A percentile compares a stretch with the other conserved stretches of the same genome.
These are phyloP conservation scores for Pyronema domesticum DNA, from an alignment of 495 filamentous ascomycete genomes.

Conservation along the genomic window DNA sequence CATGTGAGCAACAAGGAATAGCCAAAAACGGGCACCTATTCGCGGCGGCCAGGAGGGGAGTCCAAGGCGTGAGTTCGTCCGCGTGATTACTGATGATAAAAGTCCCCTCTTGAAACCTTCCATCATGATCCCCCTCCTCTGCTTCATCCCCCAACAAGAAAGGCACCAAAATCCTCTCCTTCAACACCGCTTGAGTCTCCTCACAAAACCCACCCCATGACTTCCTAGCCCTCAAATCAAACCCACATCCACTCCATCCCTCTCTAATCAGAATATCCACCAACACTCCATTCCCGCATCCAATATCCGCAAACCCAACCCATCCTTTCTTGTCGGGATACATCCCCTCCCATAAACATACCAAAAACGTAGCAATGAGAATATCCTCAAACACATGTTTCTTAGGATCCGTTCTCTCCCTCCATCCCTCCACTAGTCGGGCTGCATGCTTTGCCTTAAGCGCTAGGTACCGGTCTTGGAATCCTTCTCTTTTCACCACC, in stretches of 20 bases:
- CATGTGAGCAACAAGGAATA: constrained; percentile 89
- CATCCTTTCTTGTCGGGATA: constrained; percentile 41
- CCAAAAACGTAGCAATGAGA: constrained; percentile 77
- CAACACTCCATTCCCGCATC: constrained; percentile 89
- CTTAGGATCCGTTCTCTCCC: constrained; percentile 64
- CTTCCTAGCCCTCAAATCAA: constrained; percentile 68
- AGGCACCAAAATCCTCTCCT: constrained; percentile 61
- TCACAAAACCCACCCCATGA: constrained; percentile 58
- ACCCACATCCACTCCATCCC: constrained; percentile 74
- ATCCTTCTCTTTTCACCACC: constrained; percentile 49
- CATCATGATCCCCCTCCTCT: constrained; percentile 39
- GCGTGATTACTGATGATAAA: constrained; percentile 96
- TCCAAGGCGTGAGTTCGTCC: constrained; percentile 91
- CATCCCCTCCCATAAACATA: constrained; percentile 83
- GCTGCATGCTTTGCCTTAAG: constrained; percentile 62
- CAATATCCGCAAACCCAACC: constrained; percentile 87
- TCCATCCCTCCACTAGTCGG: constrained; percentile 50
- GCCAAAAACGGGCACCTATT: constrained; percentile 65
- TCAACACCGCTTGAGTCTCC: constrained; percentile 37
- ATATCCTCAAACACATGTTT: constrained; percentile 95
- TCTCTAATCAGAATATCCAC: constrained; percentile 67
- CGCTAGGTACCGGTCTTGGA: constrained; percentile 66
- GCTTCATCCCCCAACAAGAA: constrained; percentile 24
- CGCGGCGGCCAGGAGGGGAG: constrained; percentile 64
- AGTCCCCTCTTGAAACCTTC: constrained; percentile 52